Evolutionary conservation across 2,329 filamentous ascomycete species (phyloP), one percentile per base, ranked within the genome.

Genomic region (Phyllosticta citribraziliensis): DNA sequence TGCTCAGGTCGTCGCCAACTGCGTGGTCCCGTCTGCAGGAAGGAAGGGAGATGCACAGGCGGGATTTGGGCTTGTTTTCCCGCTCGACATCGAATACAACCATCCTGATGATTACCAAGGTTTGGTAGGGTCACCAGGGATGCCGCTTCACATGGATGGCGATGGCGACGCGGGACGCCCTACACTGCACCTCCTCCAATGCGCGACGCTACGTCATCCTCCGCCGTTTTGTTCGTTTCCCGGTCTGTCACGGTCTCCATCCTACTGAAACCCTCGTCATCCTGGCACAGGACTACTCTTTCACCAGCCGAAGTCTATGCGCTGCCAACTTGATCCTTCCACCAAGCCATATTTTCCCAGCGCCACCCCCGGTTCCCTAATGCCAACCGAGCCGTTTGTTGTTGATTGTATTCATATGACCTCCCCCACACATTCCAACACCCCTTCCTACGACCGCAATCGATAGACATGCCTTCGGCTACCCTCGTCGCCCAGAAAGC

Each of bases 401-500:
- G 20, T 25, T 53, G 51, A 12, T 25, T 14, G 19, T 24, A 17
- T 12, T 25, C 51, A 47, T 25, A 55, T 24, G 27, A 25, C 17
- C 14, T 25, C 30, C 40, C 14, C 40, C 14, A n/a, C 14, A 12
- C 40, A 47, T n/a, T n/a, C 17, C 40, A 47, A 27, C 59, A 10
- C 19, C 27, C 25, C 27, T 4, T 30, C 27, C n/a, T 27, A 10
- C 52, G 27, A 19, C 57, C 14, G 30, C 54, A 30, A 51, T 27
- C 59, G 5, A 30, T 22, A 14, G 27, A 50, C 10, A 62, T 62
- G 60, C 47, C 55, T n/a, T 58, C 60, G 55, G 55, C 20, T 24
- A 54, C 51, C n/a, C 14, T 51, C 5, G 19, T 35, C 24, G 33
- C 52, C 52, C 10, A 67, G 5, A 64, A 67, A 52, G 66, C 65